phyloP scores from a whole-genome alignment of 2,329 filamentous ascomycete genomes.

The Aureobasidium subglaciale region DNA sequence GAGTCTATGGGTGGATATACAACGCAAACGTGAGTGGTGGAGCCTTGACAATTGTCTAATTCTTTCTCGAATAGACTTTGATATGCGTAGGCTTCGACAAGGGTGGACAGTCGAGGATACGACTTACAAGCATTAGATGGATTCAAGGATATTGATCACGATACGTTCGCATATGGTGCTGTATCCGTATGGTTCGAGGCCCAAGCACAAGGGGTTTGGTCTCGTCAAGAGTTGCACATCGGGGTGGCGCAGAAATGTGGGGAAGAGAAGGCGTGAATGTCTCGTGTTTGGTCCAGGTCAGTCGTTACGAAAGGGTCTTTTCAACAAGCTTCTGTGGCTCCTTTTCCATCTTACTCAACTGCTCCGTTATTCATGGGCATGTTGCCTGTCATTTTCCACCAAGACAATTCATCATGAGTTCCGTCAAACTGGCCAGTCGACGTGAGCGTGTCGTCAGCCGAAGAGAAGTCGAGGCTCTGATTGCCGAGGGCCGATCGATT shows the following conservation, averaged over 20 bases:
- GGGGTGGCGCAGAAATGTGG: neutral
- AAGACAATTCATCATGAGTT: neutral
- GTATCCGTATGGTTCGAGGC: neutral
- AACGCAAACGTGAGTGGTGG: neutral
- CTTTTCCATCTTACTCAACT: neutral
- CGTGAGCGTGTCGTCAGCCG: slow-evolving; percentile 18
- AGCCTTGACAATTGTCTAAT: neutral
- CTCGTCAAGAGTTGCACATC: slow-evolving; percentile 1
- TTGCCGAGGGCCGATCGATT: slow-evolving; percentile 72
- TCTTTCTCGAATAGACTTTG: neutral
- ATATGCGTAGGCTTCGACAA: neutral
- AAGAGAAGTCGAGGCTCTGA: slow-evolving; percentile 62
- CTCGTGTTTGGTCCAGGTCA: slow-evolving; percentile 3
- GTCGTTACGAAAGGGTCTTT: neutral
- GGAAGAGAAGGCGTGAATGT: neutral
- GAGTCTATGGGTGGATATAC: neutral
- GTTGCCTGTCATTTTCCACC: neutral
- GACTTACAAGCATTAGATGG: neutral
- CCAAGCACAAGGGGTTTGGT: neutral
- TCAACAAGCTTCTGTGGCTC: neutral
- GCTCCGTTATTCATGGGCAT: slow-evolving; percentile 5
- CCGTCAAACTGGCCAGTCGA: slow-evolving; percentile 1
- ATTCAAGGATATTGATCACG: neutral
- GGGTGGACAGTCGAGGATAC: neutral
- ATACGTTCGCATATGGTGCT: no score